Evolutionary conservation across 805 yeast species (phyloP).

Genomic region (Saturnispora silvae): DNA sequence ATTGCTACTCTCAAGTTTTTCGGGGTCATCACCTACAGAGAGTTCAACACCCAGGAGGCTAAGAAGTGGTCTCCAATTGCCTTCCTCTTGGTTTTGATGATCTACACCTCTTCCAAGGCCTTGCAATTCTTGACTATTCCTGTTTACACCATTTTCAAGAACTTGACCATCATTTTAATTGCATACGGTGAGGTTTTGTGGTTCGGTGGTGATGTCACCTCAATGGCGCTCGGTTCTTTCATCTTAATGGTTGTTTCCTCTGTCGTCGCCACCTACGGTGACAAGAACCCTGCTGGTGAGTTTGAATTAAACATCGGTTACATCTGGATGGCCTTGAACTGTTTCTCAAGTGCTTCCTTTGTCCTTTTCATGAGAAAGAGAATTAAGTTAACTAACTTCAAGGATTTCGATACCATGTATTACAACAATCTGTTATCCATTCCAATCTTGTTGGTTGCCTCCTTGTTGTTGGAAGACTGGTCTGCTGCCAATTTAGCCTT

Average conservation of each 20-base stretch:
- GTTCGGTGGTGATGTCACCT: conserved; percentile 88
- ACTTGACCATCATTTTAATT: conserved; percentile 88
- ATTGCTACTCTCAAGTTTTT: conserved; percentile 62
- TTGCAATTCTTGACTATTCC: conserved; percentile 86
- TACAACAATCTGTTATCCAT: conserved; percentile 91
- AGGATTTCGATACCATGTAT: conserved; percentile 96
- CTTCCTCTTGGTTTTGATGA: conserved; percentile 79
- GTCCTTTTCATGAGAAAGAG: conserved; percentile 95
- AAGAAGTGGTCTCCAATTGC: conserved; percentile 96
- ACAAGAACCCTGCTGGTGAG: conserved; percentile 30
- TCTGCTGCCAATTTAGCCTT: conserved; percentile 58
- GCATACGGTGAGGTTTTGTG: conserved; percentile 97
- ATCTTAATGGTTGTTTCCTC: conserved; percentile 89
- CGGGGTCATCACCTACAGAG: conserved; percentile 78
- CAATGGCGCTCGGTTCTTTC: conserved; percentile 85
- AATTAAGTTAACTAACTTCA: conserved; percentile 92
- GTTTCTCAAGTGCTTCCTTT: conserved; percentile 87
- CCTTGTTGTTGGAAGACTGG: conserved; percentile 89
- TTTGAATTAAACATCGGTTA: conserved; percentile 60
- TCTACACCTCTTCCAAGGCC: conserved; percentile 93
- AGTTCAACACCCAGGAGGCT: conserved; percentile 77
- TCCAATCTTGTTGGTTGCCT: conserved; percentile 72
- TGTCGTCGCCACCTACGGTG: conserved; percentile 89
- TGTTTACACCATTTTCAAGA: conserved; percentile 95
- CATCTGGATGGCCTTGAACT: conserved; percentile 94